These are phyloP conservation scores for Castanospermum australe DNA, from an alignment of 306 rosid species.

Conservation along the genomic window DNA sequence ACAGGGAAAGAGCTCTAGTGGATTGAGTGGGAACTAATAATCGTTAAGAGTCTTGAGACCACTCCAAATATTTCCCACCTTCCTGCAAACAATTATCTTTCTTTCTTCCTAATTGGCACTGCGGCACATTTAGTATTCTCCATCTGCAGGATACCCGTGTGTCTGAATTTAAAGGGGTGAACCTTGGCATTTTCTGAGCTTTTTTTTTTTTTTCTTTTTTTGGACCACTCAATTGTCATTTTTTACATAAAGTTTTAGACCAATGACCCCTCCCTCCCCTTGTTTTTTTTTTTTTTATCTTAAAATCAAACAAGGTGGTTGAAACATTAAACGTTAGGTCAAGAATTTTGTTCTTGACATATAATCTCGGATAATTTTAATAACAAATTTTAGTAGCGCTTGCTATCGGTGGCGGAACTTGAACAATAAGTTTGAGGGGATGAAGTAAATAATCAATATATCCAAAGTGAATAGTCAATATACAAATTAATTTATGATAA, in stretches of 20 bases:
- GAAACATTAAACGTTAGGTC: not conserved
- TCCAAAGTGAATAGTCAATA: too few species aligned
- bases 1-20: not conserved
- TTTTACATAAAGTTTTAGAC: not conserved
- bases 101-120: not conserved
- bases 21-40: not conserved
- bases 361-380: not conserved
- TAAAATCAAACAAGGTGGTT: not conserved
- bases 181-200: not conserved
- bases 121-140: not conserved
- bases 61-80: not conserved
- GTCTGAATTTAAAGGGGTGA: not conserved
- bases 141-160: not conserved
- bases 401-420: too few species aligned
- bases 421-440: too few species aligned
- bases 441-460: too few species aligned
- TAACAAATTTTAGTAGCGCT: too few species aligned
- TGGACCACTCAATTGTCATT: not conserved
- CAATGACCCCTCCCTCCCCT: not conserved
- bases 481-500: too few species aligned
- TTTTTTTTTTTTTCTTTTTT: not conserved
- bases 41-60: not conserved
- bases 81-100: not conserved
- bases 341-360: not conserved
- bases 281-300: too few species aligned